Conservation (phyloP, 495 filamentous ascomycete genomes). For the Xanthoparmelia taractica region DNA sequence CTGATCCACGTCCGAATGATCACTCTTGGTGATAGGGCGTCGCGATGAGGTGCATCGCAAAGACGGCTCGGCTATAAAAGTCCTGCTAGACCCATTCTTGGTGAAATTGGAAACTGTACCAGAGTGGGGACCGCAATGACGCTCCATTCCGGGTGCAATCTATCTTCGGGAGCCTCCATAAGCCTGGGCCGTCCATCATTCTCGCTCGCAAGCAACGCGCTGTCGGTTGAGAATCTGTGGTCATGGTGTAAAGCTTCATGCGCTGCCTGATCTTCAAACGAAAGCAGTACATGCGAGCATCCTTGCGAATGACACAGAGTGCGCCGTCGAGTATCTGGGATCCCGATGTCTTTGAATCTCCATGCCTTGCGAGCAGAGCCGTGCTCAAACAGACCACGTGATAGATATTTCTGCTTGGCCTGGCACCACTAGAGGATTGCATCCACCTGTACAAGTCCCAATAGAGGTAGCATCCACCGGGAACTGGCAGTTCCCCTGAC, state of each 20-base stretch:
- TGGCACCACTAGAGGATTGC: not conserved
- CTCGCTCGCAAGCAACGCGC: not conserved
- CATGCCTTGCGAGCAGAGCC: not conserved
- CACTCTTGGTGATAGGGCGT: not conserved
- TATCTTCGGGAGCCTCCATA: not conserved
- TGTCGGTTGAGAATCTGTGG: not conserved
- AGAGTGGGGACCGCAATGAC: not conserved
- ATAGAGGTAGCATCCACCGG: not conserved
- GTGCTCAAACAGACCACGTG: not conserved
- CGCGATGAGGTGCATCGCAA: not conserved
- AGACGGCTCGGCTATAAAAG: not conserved
- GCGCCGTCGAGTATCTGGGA: not conserved
- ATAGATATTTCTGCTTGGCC: not conserved
- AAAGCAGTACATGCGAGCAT: not conserved
- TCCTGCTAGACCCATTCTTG: not conserved
- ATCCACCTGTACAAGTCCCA: not conserved
- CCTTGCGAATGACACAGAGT: not conserved
- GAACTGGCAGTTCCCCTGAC: not conserved
- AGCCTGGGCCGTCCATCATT: not conserved
- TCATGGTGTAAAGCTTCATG: not conserved
- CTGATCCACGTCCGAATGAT: not conserved
- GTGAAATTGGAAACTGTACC: not conserved
- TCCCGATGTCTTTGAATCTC: not conserved
- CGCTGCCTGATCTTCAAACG: not conserved
- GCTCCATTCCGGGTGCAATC: not conserved